These are phyloP conservation scores for Amorphotheca resinae DNA, from an alignment of 495 filamentous ascomycete genomes.

Conservation along the genomic window DNA sequence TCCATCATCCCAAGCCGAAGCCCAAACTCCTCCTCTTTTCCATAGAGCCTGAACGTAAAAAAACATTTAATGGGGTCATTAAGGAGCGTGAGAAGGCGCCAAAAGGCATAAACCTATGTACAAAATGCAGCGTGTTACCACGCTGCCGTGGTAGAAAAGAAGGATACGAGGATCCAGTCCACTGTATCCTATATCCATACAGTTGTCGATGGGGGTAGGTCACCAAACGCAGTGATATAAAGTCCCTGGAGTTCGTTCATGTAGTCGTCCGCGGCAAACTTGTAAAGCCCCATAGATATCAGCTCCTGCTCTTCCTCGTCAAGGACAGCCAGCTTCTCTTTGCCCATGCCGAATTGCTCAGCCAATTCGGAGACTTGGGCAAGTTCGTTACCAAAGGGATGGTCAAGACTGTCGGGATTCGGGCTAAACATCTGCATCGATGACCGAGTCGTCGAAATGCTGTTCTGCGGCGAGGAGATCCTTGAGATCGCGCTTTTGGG, in stretches of 20 bases:
- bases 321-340: conserved; percentile 46
- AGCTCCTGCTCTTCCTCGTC: conserved; percentile 62
- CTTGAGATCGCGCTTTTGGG: neutral
- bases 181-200: conserved; percentile 20
- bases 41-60: neutral
- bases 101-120: conserved; percentile 1
- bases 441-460: conserved; percentile 16
- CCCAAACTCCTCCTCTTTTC: neutral
- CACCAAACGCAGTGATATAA: conserved; percentile 34
- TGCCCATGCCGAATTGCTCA: conserved; percentile 61
- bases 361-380: conserved; percentile 68
- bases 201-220: conserved; percentile 17
- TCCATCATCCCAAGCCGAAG: neutral
- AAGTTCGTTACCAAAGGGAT: conserved; percentile 54
- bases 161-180: conserved; percentile 11
- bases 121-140: neutral
- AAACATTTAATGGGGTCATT: conserved; percentile 2
- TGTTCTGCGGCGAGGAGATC: conserved; percentile 23
- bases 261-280: conserved; percentile 75
- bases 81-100: conserved; percentile 5
- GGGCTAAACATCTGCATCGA: conserved; percentile 20
- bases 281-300: conserved; percentile 50
- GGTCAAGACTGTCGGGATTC: conserved; percentile 9
- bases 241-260: conserved; percentile 65
- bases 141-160: neutral